Conservation (phyloP, 768 basidiomycete genomes). For the Phaeotremella skinneri region DNA sequence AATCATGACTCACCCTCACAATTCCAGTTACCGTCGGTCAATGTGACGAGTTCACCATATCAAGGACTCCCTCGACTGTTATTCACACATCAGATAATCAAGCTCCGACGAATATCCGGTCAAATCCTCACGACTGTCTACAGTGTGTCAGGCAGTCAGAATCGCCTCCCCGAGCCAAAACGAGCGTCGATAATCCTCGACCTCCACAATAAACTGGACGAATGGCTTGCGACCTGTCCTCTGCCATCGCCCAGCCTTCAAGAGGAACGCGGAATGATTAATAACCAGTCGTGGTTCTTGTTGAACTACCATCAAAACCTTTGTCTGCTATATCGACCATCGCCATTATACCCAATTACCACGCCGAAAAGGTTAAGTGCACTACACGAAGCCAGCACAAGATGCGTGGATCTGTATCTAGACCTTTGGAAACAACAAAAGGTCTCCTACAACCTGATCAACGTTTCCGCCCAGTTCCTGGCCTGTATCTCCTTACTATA, state of each 20-base stretch:
- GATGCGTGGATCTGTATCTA: constrained; percentile 27
- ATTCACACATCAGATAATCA: constrained; percentile 28
- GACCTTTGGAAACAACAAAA: constrained; percentile 23
- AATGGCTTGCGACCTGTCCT: constrained; percentile 27
- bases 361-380: constrained; percentile 13
- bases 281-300: constrained; percentile 24
- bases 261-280: constrained; percentile 22
- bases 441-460: constrained; percentile 32
- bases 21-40: constrained; percentile 16
- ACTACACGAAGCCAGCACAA: constrained; percentile 19
- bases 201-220: constrained; percentile 21
- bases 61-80: constrained; percentile 18
- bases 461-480: constrained; percentile 24
- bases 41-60: constrained; percentile 16
- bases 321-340: constrained; percentile 29
- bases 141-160: constrained; percentile 18
- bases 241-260: constrained; percentile 7
- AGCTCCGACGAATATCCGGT: constrained; percentile 24
- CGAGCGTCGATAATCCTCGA: constrained; percentile 15
- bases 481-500: constrained; percentile 31
- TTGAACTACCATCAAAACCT: constrained; percentile 29
- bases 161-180: constrained; percentile 16
- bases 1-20: constrained; percentile 1
- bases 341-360: constrained; percentile 26
- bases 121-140: constrained; percentile 25